Base-by-base conservation (phyloP, 495 filamentous ascomycete genomes). In the Hypoxylon fuscum region DNA sequence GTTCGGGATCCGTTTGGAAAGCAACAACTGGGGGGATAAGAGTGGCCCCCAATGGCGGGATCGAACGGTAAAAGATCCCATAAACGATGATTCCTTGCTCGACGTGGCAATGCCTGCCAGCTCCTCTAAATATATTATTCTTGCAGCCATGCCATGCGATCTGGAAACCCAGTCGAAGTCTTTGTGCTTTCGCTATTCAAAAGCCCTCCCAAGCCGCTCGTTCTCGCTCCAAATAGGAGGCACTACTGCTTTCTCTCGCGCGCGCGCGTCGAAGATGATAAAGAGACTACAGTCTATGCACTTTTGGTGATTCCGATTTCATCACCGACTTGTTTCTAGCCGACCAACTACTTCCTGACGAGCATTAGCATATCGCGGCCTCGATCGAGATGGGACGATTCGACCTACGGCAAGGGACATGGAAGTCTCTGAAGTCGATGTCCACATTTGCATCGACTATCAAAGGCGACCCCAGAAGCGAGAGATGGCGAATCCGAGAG, bases 401-500 rank as follows among this genome's bases (percentile, higher is more conserved):
- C 25, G 37, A 32, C 35, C 10, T 31, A n/a, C 21, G 49, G 10
- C 42, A 53, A 20, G 49, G 23, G 49, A 53, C 23, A 14, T 42
- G 25, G 6, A 53, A n/a, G 37, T 31, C 35, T 23, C 6, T 43
- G 10, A 31, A 42, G n/a, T n/a, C 35, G n/a, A 11, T 21, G 9
- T 43, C 49, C 22, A 53, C 37, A 12, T 31, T 40, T 23, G 18
- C 23, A 7, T 53, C 49, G 12, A 9, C 34, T 14, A 18, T 40
- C 48, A 41, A 52, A 43, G 38, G 37, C 23, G 23, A n/a, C n/a
- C 37, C 23, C 3, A 53, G 15, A 15, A 31, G 49, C 9, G 14
- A 43, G 8, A 43, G 43, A 53, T 53, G 49, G 49, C 49, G 49
- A 25, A 14, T 53, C 17, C 35, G 37, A 14, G 49, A 53, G 37